A percentile compares a stretch with the other conserved stretches of the same genome.
Evolutionary conservation across 75 land plant genomes (phyloP).

Genomic region (Pinus albicaulis): DNA sequence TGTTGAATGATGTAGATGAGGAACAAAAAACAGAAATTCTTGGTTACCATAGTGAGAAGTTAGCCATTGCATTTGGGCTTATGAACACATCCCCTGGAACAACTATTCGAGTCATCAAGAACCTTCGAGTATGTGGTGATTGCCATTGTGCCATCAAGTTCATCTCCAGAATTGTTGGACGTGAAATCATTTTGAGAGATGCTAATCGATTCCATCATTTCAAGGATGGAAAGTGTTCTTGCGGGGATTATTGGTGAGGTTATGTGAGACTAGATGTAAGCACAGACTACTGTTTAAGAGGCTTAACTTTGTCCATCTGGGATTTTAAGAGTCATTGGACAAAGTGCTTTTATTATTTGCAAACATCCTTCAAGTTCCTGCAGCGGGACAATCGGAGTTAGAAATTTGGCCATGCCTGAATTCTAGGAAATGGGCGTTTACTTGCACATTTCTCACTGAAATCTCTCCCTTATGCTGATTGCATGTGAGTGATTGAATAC

Average conservation of each 20-base stretch:
- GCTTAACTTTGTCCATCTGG: too few relatives aligned
- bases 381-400: too few relatives aligned
- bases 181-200: conserved; percentile 2
- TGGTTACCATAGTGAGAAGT: conserved; percentile 9
- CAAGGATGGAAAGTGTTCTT: neutral
- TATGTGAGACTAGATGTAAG: too few relatives aligned
- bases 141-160: conserved; percentile 9
- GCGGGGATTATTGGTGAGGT: conserved; percentile 11
- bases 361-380: too few relatives aligned
- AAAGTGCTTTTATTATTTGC: too few relatives aligned
- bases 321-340: too few relatives aligned
- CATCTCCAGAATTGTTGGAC: neutral
- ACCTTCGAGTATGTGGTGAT: conserved; percentile 9
- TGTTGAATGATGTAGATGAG: conserved; percentile 6
- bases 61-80: conserved; percentile 12
- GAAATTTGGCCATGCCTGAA: too few relatives aligned
- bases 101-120: conserved; percentile 9
- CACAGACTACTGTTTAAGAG: too few relatives aligned
- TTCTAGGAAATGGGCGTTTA: too few relatives aligned
- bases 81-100: conserved; percentile 9
- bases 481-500: too few relatives aligned
- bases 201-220: conserved; percentile 3
- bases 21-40: conserved; percentile 5
- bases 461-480: too few relatives aligned
- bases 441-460: too few relatives aligned